Base-by-base conservation (phyloP, 176 grass and related monocot species). In the Cenchrus purpureus region DNA sequence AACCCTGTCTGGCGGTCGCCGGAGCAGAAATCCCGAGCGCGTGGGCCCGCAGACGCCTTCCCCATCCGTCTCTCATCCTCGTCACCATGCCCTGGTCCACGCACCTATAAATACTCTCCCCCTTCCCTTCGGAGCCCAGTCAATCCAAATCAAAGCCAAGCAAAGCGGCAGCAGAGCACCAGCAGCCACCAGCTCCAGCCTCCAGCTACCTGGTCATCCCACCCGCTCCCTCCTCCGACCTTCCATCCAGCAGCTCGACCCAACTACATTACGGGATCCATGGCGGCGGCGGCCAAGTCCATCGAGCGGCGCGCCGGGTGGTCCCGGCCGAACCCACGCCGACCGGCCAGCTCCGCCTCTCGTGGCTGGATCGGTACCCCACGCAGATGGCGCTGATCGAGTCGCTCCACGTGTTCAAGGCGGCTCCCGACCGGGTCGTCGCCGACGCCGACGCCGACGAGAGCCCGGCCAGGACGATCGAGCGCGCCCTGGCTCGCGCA, bases 321-420 rank as follows among this genome's bases (percentile, higher is more conserved):
- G 82, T 87, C 0, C 97, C 91, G 53, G 74, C 71, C 1, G 86
- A 90, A 71, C 86, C 88, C 0, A 96, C 90, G 31, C 90, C 82
- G 0, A 29, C 9, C 4, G 90, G 86, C 1, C 32, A 37, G 8
- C 88, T 94, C 32, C 91, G 84, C 4, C 86, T 98, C 12, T 98
- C 97, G 6, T 95, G 93, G 93, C 97, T 98, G 6, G 97, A 98
- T 74, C 91, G 87, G 12, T 98, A 98, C 78, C 93, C 97, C 3
- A 98, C 97, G 0, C 93, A 95, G 82, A 89, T 94, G 85, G 96
- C 96, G 44, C 90, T 98, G 44, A 94, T 98, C 61, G 96, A 98
- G 81, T 95, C 93, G 3, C 81, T 98, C 1, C 97, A 95, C 31
- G 97, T 98, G 3, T 98, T 98, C 91, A 93, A 89, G 83, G 50